Evolutionary conservation across 2,329 filamentous ascomycete genomes (phyloP), one percentile per base, ranked within the genome.

Genomic region (Didymosphaeria variabile): DNA sequence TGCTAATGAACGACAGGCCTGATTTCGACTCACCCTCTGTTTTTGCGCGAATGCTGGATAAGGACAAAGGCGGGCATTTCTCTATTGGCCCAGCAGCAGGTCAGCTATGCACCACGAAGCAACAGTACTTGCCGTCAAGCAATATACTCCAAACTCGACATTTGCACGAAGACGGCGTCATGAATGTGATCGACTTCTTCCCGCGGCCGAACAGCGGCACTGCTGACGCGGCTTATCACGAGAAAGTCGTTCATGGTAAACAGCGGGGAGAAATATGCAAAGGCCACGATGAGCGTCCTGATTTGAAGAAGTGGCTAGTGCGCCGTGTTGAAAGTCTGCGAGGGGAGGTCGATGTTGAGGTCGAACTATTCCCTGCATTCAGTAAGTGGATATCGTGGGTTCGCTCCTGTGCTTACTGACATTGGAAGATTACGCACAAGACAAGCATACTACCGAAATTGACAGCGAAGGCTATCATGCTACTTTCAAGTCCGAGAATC

Each of bases 91-190:
- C 82, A 23, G 82, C 84, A 2, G 67, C 79, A 1, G 76, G 81
- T 10, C 73, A 85, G 29, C 80, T 79, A 7, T 88, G 84, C 69
- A 91, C 90, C 2, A 92, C 88, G 38, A 93, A 93, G 75, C 91
- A 93, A 78, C 88, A 91, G 72, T 93, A 93, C 69, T 83, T 93
- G 2, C 90, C 90, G 0, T 90, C 88, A 10, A 90, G 89, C 51
- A 92, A 91, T 69, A 89, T 93, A 61, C 81, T 93, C 2, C 89
- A 92, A 74, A 93, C 91, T 1, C 84, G 90, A n/a, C 93, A 90
- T 75, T 90, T 92, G 65, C 86, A 90, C 64, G 91, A 93, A 67
- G 86, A 90, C 58, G 91, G 91, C 0, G 91, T 92, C 0, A 86
- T 91, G 12, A 90, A 91, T 58, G 75, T 93, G 32, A 82, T 91